These are phyloP conservation scores for Chimonanthus praecox DNA, from an alignment of 164 flowering plant genomes.

Conservation along the genomic window DNA sequence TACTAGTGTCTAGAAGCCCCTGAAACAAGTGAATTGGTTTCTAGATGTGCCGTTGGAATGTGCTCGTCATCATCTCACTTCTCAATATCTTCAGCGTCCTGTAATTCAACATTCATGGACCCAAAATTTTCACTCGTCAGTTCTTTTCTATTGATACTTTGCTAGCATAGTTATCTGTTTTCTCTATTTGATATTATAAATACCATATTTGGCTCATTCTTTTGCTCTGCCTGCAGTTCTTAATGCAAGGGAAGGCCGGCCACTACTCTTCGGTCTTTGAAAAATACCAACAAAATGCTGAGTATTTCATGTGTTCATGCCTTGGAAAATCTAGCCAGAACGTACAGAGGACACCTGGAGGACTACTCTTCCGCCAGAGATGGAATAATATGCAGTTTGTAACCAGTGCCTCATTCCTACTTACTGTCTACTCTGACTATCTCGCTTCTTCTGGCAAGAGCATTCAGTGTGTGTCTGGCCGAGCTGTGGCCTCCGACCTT, in stretches of 20 bases:
- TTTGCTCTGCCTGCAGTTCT: slow-evolving; percentile 39
- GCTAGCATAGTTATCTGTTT: neutral
- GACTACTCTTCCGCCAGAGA: slow-evolving; percentile 74
- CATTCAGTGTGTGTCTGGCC: slow-evolving; percentile 49
- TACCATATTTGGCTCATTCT: neutral
- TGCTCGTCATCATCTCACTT: too few relatives aligned
- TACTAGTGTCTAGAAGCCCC: too few relatives aligned
- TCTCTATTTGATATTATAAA: neutral
- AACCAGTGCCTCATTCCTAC: slow-evolving; percentile 72
- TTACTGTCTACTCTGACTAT: slow-evolving; percentile 81
- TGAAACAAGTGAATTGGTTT: too few relatives aligned
- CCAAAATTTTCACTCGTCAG: too few relatives aligned
- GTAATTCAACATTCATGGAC: too few relatives aligned
- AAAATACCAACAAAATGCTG: slow-evolving; percentile 69
- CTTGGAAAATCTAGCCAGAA: slow-evolving; percentile 66
- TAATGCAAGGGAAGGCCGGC: slow-evolving; percentile 79
- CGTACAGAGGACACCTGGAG: slow-evolving; percentile 83
- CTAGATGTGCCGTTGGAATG: too few relatives aligned
- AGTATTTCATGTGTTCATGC: slow-evolving; percentile 79
- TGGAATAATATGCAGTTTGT: slow-evolving; percentile 98
- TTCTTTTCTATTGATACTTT: too few relatives aligned
- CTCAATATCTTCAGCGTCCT: too few relatives aligned
- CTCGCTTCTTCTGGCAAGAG: slow-evolving; percentile 48
- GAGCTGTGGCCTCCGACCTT: slow-evolving; percentile 51
- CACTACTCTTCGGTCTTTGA: slow-evolving; percentile 42